Base-by-base conservation (phyloP, 108 stramenopile species). In the Aurantiochytrium sp. region DNA sequence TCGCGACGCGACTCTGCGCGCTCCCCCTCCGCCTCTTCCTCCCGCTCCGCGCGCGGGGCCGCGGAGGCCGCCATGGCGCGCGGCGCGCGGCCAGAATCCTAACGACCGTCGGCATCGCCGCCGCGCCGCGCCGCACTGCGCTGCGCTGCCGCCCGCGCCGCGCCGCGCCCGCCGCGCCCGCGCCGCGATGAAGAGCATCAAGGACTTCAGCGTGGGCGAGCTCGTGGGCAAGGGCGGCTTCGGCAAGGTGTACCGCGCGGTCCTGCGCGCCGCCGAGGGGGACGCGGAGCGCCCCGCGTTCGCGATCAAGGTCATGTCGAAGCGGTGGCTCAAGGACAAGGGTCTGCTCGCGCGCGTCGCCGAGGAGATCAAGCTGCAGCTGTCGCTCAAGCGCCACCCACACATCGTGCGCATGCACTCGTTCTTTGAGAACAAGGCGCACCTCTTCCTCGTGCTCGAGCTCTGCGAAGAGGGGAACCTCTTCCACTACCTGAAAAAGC, bases 261-360 rank as follows among this genome's bases (percentile, higher is more conserved):
- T 41, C 19, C 45, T 81, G 39, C 73, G 73, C 30, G 42, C 12
- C 15, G 42, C 10, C 12, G 73, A 81, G 12, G 59, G 34, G 22
- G 24, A 65, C 8, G 59, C 6, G 8, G 59, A 34, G 34, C 27
- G 59, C 6, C 59, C 1, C 0, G 24, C 34, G 59, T 41, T 81
- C 27, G 73, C 73, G 10, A 48, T 81, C 39, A 81, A 81, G 39
- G 73, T 81, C 24, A 81, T 81, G 73, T 41, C 39, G 39, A 81
- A 81, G 24, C 39, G 73, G 24, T 81, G 73, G 73, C 73, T 81
- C 73, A 81, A 81, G 30, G 73, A 81, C 12, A 81, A 81, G 39
- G 42, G 73, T 48, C 73, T 81, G 6, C 73, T 81, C 27, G 73
- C 42, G 8, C 73, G 73, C n/a, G 73, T 81, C 6, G 42, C 39